Percentiles rank a stretch among this genome's conserved stretches.
Conservation (phyloP, 139 green algal species). For the Mesotaenium endlicherianum region DNA sequence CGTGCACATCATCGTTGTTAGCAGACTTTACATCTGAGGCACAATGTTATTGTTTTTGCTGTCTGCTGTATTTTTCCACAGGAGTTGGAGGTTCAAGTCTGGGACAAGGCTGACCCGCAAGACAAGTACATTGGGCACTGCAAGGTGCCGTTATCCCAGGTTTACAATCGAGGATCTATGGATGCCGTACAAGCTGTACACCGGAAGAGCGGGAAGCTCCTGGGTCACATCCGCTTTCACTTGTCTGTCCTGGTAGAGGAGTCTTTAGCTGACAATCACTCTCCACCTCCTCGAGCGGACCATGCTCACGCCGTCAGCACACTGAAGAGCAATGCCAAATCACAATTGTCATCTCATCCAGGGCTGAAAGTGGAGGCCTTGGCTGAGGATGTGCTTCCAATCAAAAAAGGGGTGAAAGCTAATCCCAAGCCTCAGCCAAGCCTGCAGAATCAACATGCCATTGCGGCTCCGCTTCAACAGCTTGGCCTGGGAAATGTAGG, state of each 20-base stretch:
- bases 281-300: not conserved
- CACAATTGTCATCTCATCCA: too few species aligned
- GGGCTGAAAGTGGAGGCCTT: not conserved
- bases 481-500: too few species aligned
- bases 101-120: slow-evolving; percentile 10
- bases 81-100: slow-evolving; percentile 24
- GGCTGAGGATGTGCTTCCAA: not conserved
- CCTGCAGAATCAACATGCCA: not conserved
- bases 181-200: slow-evolving; percentile 19
- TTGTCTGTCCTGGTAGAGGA: slow-evolving; percentile 24
- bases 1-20: too few species aligned
- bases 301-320: not conserved
- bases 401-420: not conserved
- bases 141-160: slow-evolving; percentile 6
- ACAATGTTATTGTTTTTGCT: too few species aligned
- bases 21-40: too few species aligned
- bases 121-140: slow-evolving; percentile 22
- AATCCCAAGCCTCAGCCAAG: not conserved
- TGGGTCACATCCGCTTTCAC: slow-evolving; percentile 34
- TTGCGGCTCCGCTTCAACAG: too few species aligned
- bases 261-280: not conserved
- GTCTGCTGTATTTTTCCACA: too few species aligned
- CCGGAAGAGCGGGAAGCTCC: slow-evolving; percentile 20
- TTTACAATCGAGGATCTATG: not conserved
- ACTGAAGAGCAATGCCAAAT: too few species aligned